Evolutionary conservation across 495 filamentous ascomycete genomes (phyloP), one percentile per base, ranked within the genome.

Genomic region (Tuber aestivum): DNA sequence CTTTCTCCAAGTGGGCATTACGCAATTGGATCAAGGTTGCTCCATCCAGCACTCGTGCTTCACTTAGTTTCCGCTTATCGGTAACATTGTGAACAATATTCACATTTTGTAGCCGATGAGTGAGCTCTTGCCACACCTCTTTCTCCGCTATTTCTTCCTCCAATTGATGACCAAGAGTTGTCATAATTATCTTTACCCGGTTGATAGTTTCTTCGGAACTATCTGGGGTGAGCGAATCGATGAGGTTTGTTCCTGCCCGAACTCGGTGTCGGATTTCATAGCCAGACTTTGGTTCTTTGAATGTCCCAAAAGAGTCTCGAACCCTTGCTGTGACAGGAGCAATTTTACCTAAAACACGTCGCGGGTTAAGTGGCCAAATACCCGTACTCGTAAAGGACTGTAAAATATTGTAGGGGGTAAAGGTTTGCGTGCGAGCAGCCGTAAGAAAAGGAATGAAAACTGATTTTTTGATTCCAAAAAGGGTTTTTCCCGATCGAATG

Each of bases 301-400:
- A 23, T 4, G 45, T 48, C 6, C 45, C 45, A 23, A 48, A 20
- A 8, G 45, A 6, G 45, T 48, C 45, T 1, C 45, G 20, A 48
- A 21, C 20, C 45, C 20, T 23, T 0, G 45, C 12, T 23, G 5
- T 48, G 6, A 20, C 1, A 48, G 45, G 45, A 8, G 45, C 21
- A 48, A 48, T 48, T 48, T 48, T 48, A 21, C 45, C 40, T 44
- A 76, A 20, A 73, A 70, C 65, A 38, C 40, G 35, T 2, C 23
- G 37, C 21, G 75, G 70, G 23, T 76, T 76, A 23, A 70, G 65
- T n/a, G 75, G 71, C 18, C 38, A 42, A 56, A 73, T 76, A 14
- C 65, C 71, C 0, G 44, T 72, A 42, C 70, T 41, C 23, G 18
- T 20, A 65, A 27, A 70, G 48, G 71, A 71, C 70, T 65, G 65